phyloP scores from a whole-genome alignment of 306 rosid genomes.

The Rosa persica region DNA sequence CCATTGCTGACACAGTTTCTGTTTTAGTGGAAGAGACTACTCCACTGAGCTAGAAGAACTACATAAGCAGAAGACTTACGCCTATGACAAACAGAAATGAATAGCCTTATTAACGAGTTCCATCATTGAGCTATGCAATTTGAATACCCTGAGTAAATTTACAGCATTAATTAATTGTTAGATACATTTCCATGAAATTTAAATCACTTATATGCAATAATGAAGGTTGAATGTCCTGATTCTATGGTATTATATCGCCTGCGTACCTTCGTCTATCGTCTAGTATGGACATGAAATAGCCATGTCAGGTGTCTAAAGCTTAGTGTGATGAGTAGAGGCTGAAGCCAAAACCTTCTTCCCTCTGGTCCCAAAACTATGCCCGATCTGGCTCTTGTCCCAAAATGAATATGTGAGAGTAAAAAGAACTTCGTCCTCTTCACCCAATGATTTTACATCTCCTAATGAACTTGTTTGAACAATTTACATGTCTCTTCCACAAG shows the following conservation, averaged over 20 bases:
- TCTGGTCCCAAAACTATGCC: conserved; percentile 48
- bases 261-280: conserved; percentile 50
- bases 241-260: conserved; percentile 33
- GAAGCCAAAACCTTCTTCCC: conserved; percentile 98
- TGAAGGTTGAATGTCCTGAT: conserved; percentile 36
- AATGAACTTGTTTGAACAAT: conserved; percentile 63
- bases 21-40: background rate
- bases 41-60: background rate
- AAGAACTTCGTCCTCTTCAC: conserved; percentile 54
- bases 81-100: background rate
- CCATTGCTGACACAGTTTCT: background rate
- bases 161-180: conserved; percentile 32
- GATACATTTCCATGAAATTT: conserved; percentile 21
- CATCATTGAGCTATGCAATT: conserved; percentile 15
- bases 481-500: conserved; percentile 74
- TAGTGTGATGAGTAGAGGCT: conserved; percentile 64
- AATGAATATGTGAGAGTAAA: conserved; percentile 43
- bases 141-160: conserved; percentile 23
- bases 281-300: conserved; percentile 50
- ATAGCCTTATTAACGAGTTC: conserved; percentile 8
- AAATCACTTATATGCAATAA: conserved; percentile 28
- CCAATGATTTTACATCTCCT: conserved; percentile 68
- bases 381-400: conserved; percentile 34
- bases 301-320: conserved; percentile 30
- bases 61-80: background rate